Evolutionary conservation across 2,329 filamentous ascomycete species (phyloP).

Genomic region (Pochonia chlamydosporia): DNA sequence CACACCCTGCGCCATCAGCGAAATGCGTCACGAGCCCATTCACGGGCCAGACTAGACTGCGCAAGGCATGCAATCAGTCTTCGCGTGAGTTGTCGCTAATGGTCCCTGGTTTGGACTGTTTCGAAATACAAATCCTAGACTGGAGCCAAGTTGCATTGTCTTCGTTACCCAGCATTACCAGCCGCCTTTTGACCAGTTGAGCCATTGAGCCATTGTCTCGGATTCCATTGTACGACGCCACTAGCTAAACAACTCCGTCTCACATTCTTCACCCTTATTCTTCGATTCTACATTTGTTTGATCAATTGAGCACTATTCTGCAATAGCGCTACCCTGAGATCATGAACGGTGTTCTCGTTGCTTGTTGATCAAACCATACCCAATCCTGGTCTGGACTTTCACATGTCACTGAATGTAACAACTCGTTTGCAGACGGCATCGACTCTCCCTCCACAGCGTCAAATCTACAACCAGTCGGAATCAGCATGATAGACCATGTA

Average conservation of each 20-base stretch:
- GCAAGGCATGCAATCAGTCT: neutral
- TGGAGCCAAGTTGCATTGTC: too few species aligned
- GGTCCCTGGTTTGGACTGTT: too few species aligned
- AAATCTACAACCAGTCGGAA: conserved; percentile 3
- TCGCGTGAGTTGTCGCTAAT: too few species aligned
- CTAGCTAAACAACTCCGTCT: neutral
- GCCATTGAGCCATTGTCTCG: neutral
- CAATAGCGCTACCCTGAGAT: neutral
- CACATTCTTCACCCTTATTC: neutral
- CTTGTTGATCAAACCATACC: neutral
- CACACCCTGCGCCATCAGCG: neutral
- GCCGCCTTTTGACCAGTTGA: too few species aligned
- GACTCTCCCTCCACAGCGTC: neutral
- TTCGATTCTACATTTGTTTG: neutral
- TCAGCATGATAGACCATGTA: conserved; percentile 73
- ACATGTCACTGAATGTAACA: conserved; percentile 1
- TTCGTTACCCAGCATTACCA: too few species aligned
- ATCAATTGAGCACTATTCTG: neutral
- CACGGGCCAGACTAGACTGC: neutral
- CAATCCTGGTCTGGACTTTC: neutral
- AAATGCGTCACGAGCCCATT: neutral
- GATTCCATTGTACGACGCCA: neutral
- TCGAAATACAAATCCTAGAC: too few species aligned
- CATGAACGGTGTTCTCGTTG: neutral
- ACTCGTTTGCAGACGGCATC: too few species aligned